Conservation (phyloP, 2,329 filamentous ascomycete genomes). For the Blastomyces emzantsi region DNA sequence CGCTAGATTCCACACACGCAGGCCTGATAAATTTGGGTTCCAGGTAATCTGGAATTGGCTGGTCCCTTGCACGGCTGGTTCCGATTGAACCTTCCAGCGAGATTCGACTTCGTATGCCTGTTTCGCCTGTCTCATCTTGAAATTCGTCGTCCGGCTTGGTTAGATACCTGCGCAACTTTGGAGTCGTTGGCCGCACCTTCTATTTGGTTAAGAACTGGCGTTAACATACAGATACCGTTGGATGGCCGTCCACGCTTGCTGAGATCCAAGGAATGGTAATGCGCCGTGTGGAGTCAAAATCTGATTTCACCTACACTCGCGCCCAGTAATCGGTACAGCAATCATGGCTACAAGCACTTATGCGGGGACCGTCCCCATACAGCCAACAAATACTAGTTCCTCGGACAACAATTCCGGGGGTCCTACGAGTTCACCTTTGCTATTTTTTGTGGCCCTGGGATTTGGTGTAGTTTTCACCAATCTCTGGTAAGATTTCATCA, state of each 20-base stretch:
- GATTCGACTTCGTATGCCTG: too few species aligned
- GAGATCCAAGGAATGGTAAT: conserved; percentile 1
- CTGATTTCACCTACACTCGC: not conserved
- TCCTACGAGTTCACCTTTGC: conserved; percentile 61
- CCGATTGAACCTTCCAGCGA: not conserved
- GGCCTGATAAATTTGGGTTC: not conserved
- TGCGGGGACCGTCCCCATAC: not conserved
- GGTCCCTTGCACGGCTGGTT: not conserved
- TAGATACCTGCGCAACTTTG: not conserved
- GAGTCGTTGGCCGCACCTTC: not conserved
- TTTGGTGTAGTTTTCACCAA: conserved; percentile 99
- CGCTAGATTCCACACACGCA: not conserved
- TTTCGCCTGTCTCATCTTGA: not conserved
- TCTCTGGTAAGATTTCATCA: conserved; percentile 64
- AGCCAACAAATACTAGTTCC: not conserved
- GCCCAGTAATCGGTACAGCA: not conserved
- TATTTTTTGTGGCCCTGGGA: conserved; percentile 92
- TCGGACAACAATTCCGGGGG: conserved; percentile 24
- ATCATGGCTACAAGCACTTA: not conserved
- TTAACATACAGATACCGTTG: not conserved
- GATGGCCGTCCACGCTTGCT: conserved; percentile 1
- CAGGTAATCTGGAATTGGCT: not conserved
- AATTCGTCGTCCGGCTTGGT: not conserved
- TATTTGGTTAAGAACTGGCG: not conserved
- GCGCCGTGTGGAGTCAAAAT: not conserved